Conservation (phyloP, 1,139 yeast genomes). For the Candida sp. region DNA sequence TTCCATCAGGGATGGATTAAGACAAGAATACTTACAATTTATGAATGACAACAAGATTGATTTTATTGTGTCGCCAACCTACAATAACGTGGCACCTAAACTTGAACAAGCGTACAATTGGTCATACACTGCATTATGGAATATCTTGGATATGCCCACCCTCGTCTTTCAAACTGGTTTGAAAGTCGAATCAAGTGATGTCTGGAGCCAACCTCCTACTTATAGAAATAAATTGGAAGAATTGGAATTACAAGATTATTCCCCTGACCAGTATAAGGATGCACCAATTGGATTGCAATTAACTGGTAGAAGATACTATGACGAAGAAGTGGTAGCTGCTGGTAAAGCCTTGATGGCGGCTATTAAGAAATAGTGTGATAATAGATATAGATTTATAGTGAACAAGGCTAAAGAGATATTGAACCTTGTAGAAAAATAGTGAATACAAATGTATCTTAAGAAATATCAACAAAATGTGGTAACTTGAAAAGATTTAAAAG, state of each 20-base stretch:
- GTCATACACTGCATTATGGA: conserved; percentile 74
- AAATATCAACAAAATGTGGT: no score
- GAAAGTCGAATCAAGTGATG: conserved; percentile 47
- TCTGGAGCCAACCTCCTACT: conserved; percentile 21
- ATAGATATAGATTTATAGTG: not conserved
- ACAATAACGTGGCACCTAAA: conserved; percentile 70
- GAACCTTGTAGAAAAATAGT: no score
- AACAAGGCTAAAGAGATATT: no score
- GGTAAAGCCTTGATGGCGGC: conserved; percentile 30
- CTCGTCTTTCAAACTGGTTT: conserved; percentile 61
- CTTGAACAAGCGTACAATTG: conserved; percentile 66
- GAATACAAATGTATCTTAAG: no score
- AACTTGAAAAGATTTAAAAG: no score
- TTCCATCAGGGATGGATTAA: conserved; percentile 48
- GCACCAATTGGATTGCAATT: conserved; percentile 44
- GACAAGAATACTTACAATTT: conserved; percentile 51
- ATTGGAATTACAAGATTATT: conserved; percentile 32
- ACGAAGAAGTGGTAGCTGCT: conserved; percentile 42
- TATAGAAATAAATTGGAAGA: conserved; percentile 44
- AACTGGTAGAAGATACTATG: conserved; percentile 35
- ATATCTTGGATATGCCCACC: conserved; percentile 61
- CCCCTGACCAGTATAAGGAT: conserved; percentile 30
- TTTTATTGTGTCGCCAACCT: conserved; percentile 64
- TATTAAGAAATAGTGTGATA: conserved; percentile 7
- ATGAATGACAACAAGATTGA: conserved; percentile 58